Conservation (phyloP, 345 rosid genomes). For the Geranium brycei region DNA sequence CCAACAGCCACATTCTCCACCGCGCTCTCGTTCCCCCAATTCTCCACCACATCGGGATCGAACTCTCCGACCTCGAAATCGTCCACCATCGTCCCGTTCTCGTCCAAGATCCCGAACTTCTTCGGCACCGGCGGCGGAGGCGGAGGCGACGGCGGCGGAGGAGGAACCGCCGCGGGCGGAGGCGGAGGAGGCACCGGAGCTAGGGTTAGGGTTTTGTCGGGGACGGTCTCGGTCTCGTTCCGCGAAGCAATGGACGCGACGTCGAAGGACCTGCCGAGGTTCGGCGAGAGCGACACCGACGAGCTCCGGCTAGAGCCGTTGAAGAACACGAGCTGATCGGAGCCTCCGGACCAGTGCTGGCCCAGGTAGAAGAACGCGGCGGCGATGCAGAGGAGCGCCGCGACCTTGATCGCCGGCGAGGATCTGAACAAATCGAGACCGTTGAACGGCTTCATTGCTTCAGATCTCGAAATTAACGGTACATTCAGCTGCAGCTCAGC, state of each 20-base stretch:
- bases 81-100: constrained; percentile 72
- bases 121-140: constrained; percentile 30
- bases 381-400: constrained; percentile 40
- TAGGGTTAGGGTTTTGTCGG: constrained; percentile 5
- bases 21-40: constrained; percentile 26
- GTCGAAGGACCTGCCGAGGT: constrained; percentile 31
- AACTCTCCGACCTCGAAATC: constrained; percentile 72
- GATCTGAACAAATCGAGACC: constrained; percentile 28
- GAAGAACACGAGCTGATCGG: constrained; percentile 68
- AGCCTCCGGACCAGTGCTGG: constrained; percentile 64
- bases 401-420: constrained; percentile 28
- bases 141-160: constrained; percentile 13
- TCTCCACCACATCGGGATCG: constrained; percentile 48
- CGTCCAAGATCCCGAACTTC: constrained; percentile 62
- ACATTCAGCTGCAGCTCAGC: background rate
- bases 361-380: constrained; percentile 72
- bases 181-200: background rate
- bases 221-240: constrained; percentile 13
- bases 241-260: constrained; percentile 27
- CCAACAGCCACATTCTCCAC: constrained; percentile 11
- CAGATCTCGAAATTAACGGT: background rate
- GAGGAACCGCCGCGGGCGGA: constrained; percentile 3
- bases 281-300: constrained; percentile 50
- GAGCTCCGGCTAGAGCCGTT: constrained; percentile 16
- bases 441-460: constrained; percentile 37